Conservation (phyloP, 2,329 filamentous ascomycete species). For the Escovopsis weberi region DNA sequence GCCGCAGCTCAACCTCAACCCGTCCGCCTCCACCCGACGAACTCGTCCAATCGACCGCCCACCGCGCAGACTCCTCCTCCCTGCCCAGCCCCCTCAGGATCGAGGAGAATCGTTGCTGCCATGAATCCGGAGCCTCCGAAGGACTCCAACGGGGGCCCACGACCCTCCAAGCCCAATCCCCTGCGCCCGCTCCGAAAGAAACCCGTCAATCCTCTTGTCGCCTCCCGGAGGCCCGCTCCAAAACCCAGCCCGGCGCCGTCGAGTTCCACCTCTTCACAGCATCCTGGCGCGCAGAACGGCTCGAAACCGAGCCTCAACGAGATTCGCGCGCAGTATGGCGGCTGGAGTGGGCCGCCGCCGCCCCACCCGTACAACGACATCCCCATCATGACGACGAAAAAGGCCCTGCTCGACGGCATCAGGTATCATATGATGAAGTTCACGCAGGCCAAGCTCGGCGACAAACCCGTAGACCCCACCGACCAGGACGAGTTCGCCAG, state of each 20-base stretch:
- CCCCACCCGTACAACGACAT: constrained; percentile 35
- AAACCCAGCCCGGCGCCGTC: constrained; percentile 11
- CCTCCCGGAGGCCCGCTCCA: constrained; percentile 32
- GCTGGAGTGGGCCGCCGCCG: constrained; percentile 42
- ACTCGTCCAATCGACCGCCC: too few species aligned
- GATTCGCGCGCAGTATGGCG: constrained; percentile 32
- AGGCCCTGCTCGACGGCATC: constrained; percentile 60
- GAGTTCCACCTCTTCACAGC: constrained; percentile 7
- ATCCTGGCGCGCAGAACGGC: constrained; percentile 13
- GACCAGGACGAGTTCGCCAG: constrained; percentile 69
- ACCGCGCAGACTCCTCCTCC: background rate
- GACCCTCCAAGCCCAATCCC: constrained; percentile 20
- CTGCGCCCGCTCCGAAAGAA: constrained; percentile 26
- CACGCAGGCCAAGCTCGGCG: constrained; percentile 37
- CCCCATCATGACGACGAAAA: constrained; percentile 73
- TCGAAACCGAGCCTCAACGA: constrained; percentile 24
- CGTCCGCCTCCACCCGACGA: too few species aligned
- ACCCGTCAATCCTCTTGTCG: constrained; percentile 47
- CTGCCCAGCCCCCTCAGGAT: background rate
- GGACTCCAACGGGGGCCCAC: constrained; percentile 18
- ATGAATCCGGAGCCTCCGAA: constrained; percentile 31
- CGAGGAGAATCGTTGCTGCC: constrained; percentile 6
- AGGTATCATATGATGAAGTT: constrained; percentile 84
- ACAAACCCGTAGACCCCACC: constrained; percentile 52
- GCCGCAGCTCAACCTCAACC: too few species aligned